Base-by-base conservation (phyloP, 345 rosid species). In the Hibiscus syriacus region DNA sequence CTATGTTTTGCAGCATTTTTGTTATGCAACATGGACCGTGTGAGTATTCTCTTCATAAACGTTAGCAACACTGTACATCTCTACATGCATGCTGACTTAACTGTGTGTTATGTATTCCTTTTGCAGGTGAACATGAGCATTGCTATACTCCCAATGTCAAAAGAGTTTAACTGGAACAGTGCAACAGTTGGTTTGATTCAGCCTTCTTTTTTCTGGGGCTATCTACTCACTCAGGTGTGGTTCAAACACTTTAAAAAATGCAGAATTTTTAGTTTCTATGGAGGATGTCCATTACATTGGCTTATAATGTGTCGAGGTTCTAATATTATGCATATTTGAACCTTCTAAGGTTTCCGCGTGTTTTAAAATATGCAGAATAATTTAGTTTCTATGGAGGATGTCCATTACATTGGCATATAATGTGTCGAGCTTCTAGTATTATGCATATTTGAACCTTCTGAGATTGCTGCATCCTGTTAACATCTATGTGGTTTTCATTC, bases 201-300 rank as follows among this genome's bases (percentile, higher is more conserved):
- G 81, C 90, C 98, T 70, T 93, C 97, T 32, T 90, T 93, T 85
- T 93, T 93, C 92, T 87, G 98, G 98, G 98, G 98, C 38, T 93
- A 93, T 74, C 82, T 93, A 55, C 92, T 89, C 68, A 93, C 98
- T 59, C 98, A 93, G 97, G 98, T 92, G 49, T 54, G 61, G 20
- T 45, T 65, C 72, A 19, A 34, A 14, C 55, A 57, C 19, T 4
- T 20, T 50, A 55, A 23, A 39, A 43, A 36, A 64, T 55, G 17
- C 8, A 19, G 23, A 27, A 67, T 45, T 57, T 45, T 22, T 72
- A 59, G 62, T 41, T 46, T 41, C 50, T n/a, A n/a, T 55, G 45
- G 46, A 55, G 53, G 32, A 48, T 39, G 13, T 45, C 13, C 43
- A 49, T 23, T 48, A 63, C 16, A 26, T 43, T 50, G 17, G 53